phyloP scores from a whole-genome alignment of 2,329 filamentous ascomycete genomes.

The Talaromyces sp. region DNA sequence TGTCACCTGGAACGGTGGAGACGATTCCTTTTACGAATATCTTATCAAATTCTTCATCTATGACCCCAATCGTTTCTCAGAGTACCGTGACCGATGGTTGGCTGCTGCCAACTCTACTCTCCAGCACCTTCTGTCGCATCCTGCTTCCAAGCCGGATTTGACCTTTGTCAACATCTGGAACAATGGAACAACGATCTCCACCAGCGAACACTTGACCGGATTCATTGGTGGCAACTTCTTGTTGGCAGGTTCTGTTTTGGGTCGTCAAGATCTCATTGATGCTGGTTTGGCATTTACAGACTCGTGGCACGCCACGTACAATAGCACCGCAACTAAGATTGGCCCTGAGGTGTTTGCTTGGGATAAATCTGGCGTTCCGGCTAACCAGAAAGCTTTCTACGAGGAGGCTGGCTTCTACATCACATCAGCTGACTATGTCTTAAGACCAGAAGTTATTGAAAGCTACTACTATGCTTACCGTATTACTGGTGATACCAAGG shows the following conservation, averaged over 20 bases:
- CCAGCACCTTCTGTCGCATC: slow-evolving; percentile 63
- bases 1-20: slow-evolving; percentile 73
- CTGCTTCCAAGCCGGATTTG: slow-evolving; percentile 60
- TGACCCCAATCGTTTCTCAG: slow-evolving; percentile 57
- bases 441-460: slow-evolving; percentile 78
- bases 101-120: slow-evolving; percentile 71
- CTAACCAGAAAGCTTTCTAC: slow-evolving; percentile 56
- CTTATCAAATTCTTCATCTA: slow-evolving; percentile 89
- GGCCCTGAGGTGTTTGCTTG: slow-evolving; percentile 70
- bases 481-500: slow-evolving; percentile 63
- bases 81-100: slow-evolving; percentile 70
- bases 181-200: slow-evolving; percentile 31
- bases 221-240: slow-evolving; percentile 84
- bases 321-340: slow-evolving; percentile 62
- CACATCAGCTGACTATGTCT: slow-evolving; percentile 54
- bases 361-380: slow-evolving; percentile 49
- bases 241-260: slow-evolving; percentile 67
- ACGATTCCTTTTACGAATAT: slow-evolving; percentile 83
- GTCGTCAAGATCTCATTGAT: slow-evolving; percentile 60
- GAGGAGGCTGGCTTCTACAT: slow-evolving; percentile 67
- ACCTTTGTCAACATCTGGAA: slow-evolving; percentile 54
- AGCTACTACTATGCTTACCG: slow-evolving; percentile 83
- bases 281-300: slow-evolving; percentile 69
- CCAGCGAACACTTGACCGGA: slow-evolving; percentile 59
- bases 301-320: slow-evolving; percentile 71